Base-by-base conservation (phyloP, 2,329 filamentous ascomycete genomes). In the Colletotrichum graminicola region DNA sequence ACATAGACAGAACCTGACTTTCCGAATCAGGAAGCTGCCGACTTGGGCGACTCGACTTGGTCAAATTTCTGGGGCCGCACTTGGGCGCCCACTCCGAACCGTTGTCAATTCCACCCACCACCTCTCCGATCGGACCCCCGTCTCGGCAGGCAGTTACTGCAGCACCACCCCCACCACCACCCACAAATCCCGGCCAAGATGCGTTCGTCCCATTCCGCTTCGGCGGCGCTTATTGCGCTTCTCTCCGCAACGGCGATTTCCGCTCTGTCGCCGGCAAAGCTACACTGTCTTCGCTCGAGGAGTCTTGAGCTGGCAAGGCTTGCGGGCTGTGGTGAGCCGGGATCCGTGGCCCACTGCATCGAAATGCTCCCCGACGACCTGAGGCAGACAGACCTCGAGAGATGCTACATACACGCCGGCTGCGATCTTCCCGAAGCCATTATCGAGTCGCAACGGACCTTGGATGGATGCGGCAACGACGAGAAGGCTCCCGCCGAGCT, bases 291-390 rank as follows among this genome's bases (percentile, higher is more conserved):
- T 65, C 76, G 77, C 61, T 72, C 77, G 63, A 78, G 82, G 73
- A 79, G 81, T 73, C 66, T 73, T 32, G 78, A 82, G 61, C 79
- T 88, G 60, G 82, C 84, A 57, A 73, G 68, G 21, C 77, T 78
- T 49, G 79, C 85, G 18, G 79, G 79, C 64, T 88, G 86, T 77
- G 85, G 84, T 57, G 77, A 85, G 75, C 76, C 77, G 67, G 79
- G 77, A 67, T 79, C 81, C 49, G 79, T 88, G 73, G 76, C 78
- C 62, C 70, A 79, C 75, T 89, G 86, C 77, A 79, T 89, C 61
- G 71, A 75, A 12, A 73, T 76, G 43, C 78, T 81, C 39, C 72
- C 80, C 18, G 61, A 75, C 64, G 73, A 77, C 73, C 74, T 80
- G 68, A 75, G 76, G 57, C 62, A 76, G 18, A 64, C 71, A 23